Conservation (phyloP, 495 filamentous ascomycete species). For the Durotheca rogersii region DNA sequence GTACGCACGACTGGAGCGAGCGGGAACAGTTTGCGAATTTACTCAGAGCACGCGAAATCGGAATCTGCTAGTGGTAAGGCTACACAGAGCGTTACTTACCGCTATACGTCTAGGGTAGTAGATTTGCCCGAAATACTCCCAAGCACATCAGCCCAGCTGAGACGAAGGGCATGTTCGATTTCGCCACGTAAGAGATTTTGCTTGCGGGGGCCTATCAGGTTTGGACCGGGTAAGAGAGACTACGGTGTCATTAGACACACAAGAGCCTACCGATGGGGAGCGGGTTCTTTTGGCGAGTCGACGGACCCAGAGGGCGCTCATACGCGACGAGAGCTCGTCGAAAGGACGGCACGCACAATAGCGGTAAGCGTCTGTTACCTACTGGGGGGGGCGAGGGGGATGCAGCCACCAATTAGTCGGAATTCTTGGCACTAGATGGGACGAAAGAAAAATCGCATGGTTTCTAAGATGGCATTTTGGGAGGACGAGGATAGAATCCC, state of each 20-base stretch:
- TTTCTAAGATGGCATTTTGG: slow-evolving; percentile 19
- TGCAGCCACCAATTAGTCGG: slow-evolving; percentile 20
- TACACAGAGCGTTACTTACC: too few relatives aligned
- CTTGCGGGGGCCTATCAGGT: neutral
- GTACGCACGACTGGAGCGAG: too few relatives aligned
- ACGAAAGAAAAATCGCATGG: slow-evolving; percentile 23
- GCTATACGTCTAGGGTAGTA: too few relatives aligned
- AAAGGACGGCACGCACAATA: too few relatives aligned
- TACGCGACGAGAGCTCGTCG: neutral
- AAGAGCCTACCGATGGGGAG: neutral
- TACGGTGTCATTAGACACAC: neutral
- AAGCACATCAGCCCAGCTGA: too few relatives aligned
- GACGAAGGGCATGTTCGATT: too few relatives aligned
- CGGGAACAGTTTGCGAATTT: too few relatives aligned
- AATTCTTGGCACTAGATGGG: slow-evolving; percentile 23
- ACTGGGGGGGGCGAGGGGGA: neutral
- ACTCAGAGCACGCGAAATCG: too few relatives aligned
- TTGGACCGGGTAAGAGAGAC: neutral
- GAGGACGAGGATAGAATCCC: slow-evolving; percentile 14
- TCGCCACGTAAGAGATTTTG: neutral
- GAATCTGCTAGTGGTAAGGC: too few relatives aligned
- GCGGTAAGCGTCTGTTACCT: neutral
- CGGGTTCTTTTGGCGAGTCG: neutral
- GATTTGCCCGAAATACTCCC: too few relatives aligned
- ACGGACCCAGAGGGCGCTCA: neutral